Evolutionary conservation across 2,329 filamentous ascomycete species (phyloP), one percentile per base, ranked within the genome.

Genomic region (Epichloe festucae): DNA sequence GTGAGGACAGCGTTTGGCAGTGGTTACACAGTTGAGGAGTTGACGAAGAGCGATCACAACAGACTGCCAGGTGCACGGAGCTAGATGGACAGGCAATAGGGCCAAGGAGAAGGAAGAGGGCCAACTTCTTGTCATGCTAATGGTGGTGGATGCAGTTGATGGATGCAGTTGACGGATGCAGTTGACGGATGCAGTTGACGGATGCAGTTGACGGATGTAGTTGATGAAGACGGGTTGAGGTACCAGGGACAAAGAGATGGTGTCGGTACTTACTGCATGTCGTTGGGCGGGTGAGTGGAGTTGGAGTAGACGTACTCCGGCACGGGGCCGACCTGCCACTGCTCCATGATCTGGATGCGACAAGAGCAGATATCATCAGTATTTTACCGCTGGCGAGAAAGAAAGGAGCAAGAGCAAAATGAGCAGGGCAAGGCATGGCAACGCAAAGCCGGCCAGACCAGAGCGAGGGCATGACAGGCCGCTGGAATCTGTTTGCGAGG

Each of bases 241-340:
- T 62, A 62, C 59, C 57, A 56, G 61, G 59, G 56, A 64, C 59
- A 65, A 63, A 53, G 53, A 59, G 54, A 65, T 53, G 63, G 66
- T 63, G 64, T 53, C 42, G 53, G 51, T 71, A 79, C 77, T 79
- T 71, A 79, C 76, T 78, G 75, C 66, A 78, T 75, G 58, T 77
- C 74, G 68, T 73, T 75, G 59, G 72, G 69, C 62, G 74, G 74
- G 61, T 76, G 74, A 61, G 73, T 69, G 66, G 70, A 70, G 67
- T 73, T 75, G 64, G 72, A 68, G 69, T 76, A 78, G 60, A 78
- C 72, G 70, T 78, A 77, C 67, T 78, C 75, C 69, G 76, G 76
- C 68, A 79, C 72, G 59, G 76, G 75, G 69, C 76, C 75, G 66
- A 79, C 74, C 67, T 78, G 74, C 76, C 76, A 79, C 68, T 78